Percentiles rank a stretch among this genome's conserved stretches.
phyloP scores from a whole-genome alignment of 192 early-diverging fungal species.

The Coemansia sp. region DNA sequence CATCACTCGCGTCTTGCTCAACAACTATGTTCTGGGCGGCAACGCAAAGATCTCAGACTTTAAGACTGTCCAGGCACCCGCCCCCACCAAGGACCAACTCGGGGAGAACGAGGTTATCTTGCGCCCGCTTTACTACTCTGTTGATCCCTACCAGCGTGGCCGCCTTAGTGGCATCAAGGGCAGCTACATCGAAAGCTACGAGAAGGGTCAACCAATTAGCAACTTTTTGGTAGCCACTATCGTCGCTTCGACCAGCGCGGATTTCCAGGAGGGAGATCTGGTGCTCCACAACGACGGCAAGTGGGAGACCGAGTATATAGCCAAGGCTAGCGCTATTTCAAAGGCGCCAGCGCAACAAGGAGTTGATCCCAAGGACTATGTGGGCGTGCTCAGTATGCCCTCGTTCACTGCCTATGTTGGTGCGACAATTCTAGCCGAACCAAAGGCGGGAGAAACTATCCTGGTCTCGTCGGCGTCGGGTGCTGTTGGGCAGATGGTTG shows the following conservation, averaged over 20 bases:
- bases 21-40: constrained; percentile 13
- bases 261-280: constrained; percentile 67
- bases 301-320: constrained; percentile 49
- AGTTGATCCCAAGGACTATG: constrained; percentile 57
- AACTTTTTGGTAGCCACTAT: constrained; percentile 58
- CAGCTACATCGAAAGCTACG: constrained; percentile 62
- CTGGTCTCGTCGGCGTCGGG: constrained; percentile 81
- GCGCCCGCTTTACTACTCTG: constrained; percentile 65
- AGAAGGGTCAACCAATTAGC: constrained; percentile 55
- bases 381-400: constrained; percentile 78
- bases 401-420: constrained; percentile 76
- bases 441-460: constrained; percentile 40
- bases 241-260: constrained; percentile 58
- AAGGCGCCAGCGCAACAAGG: constrained; percentile 15
- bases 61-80: constrained; percentile 4
- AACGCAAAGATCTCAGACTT: constrained; percentile 25
- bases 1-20: constrained; percentile 20
- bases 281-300: constrained; percentile 77
- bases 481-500: constrained; percentile 72
- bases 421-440: constrained; percentile 62
- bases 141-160: constrained; percentile 75
- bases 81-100: constrained; percentile 23
- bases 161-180: constrained; percentile 62
- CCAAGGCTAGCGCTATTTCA: constrained; percentile 18
- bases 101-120: constrained; percentile 41